A percentile compares a stretch with the other conserved stretches of the same genome.
Conservation (phyloP, 768 basidiomycete genomes). For the Macrolepiota dolichaula region DNA sequence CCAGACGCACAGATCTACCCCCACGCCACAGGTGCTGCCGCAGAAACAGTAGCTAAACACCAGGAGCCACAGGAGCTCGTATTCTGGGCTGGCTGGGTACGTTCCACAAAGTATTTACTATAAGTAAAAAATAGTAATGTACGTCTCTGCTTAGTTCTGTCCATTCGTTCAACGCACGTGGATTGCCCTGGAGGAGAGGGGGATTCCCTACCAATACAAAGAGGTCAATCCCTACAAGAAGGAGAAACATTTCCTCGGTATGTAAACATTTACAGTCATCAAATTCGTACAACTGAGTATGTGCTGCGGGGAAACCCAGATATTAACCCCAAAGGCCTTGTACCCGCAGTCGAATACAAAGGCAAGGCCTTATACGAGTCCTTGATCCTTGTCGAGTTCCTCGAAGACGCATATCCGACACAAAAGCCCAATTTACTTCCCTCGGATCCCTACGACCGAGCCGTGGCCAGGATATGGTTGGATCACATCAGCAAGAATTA, state of each 20-base stretch:
- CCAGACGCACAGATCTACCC: constrained; percentile 57
- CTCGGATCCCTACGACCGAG: constrained; percentile 45
- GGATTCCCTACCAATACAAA: constrained; percentile 64
- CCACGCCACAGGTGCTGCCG: constrained; percentile 54
- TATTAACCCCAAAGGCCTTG: constrained; percentile 69
- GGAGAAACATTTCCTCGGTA: constrained; percentile 51
- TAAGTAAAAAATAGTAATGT: too few species aligned
- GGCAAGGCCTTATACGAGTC: constrained; percentile 60
- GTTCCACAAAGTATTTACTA: constrained; percentile 10
- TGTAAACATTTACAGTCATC: neutral
- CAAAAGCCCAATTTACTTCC: constrained; percentile 47
- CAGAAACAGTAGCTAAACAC: constrained; percentile 46
- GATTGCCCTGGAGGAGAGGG: constrained; percentile 65
- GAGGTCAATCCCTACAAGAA: constrained; percentile 74
- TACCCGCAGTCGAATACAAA: constrained; percentile 51
- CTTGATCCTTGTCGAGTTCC: constrained; percentile 59
- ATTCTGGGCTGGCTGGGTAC: constrained; percentile 60
- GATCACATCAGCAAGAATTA: constrained; percentile 53
- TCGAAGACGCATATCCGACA: constrained; percentile 56
- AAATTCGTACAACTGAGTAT: neutral
- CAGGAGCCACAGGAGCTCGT: constrained; percentile 49
- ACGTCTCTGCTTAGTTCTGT: constrained; percentile 34
- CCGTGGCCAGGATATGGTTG: constrained; percentile 52
- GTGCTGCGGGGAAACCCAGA: constrained; percentile 23
- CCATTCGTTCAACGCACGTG: constrained; percentile 60